Conservation (phyloP, 1,284 basidiomycete species). For the Sutorius eximius region DNA sequence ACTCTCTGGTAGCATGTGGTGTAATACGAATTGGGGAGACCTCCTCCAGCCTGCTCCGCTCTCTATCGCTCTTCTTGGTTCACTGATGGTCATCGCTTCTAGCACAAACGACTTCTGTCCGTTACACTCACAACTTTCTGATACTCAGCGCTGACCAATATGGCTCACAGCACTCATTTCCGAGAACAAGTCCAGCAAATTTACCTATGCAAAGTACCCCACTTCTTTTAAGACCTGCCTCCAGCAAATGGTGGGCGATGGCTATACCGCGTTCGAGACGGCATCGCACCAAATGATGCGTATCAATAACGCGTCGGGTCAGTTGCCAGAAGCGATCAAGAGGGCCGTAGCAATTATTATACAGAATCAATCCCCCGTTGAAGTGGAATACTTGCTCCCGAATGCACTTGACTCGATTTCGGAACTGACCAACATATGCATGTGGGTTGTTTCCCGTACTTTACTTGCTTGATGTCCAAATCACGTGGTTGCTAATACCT, state of each 20-base stretch:
- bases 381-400: constrained; percentile 14
- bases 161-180: constrained; percentile 12
- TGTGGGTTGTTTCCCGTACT: constrained; percentile 2
- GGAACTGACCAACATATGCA: constrained; percentile 19
- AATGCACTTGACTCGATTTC: constrained; percentile 18
- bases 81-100: constrained; percentile 25
- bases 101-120: constrained; percentile 22
- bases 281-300: constrained; percentile 21
- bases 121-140: neutral
- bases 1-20: constrained; percentile 20
- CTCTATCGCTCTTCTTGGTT: constrained; percentile 23
- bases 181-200: neutral
- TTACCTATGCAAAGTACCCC: constrained; percentile 16
- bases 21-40: constrained; percentile 24
- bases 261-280: constrained; percentile 23
- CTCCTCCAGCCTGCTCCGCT: constrained; percentile 23
- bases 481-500: neutral
- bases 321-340: constrained; percentile 19
- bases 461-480: neutral
- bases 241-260: constrained; percentile 23
- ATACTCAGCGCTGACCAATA: neutral
- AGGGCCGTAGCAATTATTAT: constrained; percentile 16
- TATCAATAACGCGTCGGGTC: constrained; percentile 21
- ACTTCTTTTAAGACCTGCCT: constrained; percentile 25
- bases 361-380: constrained; percentile 8